Evolutionary conservation across 2,329 filamentous ascomycete genomes (phyloP), one percentile per base, ranked within the genome.

Genomic region (Colletotrichum sublineola): DNA sequence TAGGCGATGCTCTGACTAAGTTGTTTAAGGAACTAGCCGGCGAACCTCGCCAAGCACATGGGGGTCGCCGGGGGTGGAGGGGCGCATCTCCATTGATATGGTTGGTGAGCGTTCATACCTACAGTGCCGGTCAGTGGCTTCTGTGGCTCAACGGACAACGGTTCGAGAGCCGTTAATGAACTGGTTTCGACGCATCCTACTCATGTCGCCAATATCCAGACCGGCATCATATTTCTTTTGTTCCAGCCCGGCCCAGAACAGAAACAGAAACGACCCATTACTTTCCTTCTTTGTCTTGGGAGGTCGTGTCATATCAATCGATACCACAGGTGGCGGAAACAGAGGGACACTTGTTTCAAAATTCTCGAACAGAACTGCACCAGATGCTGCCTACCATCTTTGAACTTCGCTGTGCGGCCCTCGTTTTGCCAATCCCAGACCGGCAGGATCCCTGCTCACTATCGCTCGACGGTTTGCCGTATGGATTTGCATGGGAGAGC

Each of bases 111-210:
- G 24, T 24, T 24, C 24, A 24, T 24, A 24, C 44, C 44, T 56
- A 36, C 24, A 7, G 18, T 12, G 36, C 12, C 12, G 55, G 20
- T 14, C n/a, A 24, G n/a, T 63, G 58, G 67, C 50, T 63, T 64
- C 33, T 38, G 61, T 52, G 52, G 60, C 56, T 42, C 61, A 33
- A 56, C 42, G 40, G 31, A 64, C 14, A 68, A 65, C 67, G 50
- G 42, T 24, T 57, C 24, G 38, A 46, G 52, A 52, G 29, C 24
- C 24, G 14, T 53, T 52, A 12, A 14, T 50, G 7, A 31, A 20
- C 24, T 31, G 24, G 36, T n/a, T 36, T 38, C n/a, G 15, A 48
- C n/a, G 20, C 50, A 20, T 52, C 44, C n/a, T 53, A 24, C 24
- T 62, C 36, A 9, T 48, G 46, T 31, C 40, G 44, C 20, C 38